A percentile compares a stretch with the other conserved stretches of the same genome.
These are phyloP conservation scores for Yarrowia yakushimensis DNA, from an alignment of 805 yeast genomes.

Conservation along the genomic window DNA sequence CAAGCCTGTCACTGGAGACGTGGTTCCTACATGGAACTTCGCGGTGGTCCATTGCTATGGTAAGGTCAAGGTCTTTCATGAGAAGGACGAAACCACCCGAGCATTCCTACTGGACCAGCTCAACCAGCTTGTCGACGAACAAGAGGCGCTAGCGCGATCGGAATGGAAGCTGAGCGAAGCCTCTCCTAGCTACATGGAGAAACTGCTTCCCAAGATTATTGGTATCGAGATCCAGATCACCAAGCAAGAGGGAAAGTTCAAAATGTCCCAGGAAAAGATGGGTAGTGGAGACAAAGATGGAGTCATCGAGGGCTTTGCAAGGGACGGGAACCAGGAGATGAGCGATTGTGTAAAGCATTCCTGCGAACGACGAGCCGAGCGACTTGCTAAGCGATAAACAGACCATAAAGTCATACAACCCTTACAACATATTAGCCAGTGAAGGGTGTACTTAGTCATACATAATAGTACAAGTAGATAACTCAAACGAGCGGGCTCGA, in stretches of 20 bases:
- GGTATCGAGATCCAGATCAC: conserved; percentile 54
- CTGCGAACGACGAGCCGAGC: conserved; percentile 21
- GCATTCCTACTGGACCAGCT: conserved; percentile 48
- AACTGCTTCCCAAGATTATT: conserved; percentile 48
- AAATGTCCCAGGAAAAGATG: conserved; percentile 52
- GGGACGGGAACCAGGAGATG: conserved; percentile 22
- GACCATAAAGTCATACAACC: no score
- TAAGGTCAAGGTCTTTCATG: conserved; percentile 43
- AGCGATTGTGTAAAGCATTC: conserved; percentile 20
- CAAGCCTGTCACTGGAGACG: conserved; percentile 54
- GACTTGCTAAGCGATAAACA: not conserved
- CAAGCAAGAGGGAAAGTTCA: conserved; percentile 51
- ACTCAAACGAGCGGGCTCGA: no score
- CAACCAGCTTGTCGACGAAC: conserved; percentile 45
- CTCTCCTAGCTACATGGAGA: conserved; percentile 46
- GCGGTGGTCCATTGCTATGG: conserved; percentile 57
- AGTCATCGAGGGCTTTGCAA: conserved; percentile 43
- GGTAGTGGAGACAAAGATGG: conserved; percentile 47
- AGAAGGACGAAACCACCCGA: conserved; percentile 36
- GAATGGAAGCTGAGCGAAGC: conserved; percentile 58
- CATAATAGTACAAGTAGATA: no score
- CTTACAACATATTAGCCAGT: no score
- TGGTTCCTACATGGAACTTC: conserved; percentile 71
- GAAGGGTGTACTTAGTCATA: no score
- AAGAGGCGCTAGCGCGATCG: conserved; percentile 41